Evolutionary conservation across 148 eudicot genomes (phyloP).

Genomic region (Vaccinium corymbosum): DNA sequence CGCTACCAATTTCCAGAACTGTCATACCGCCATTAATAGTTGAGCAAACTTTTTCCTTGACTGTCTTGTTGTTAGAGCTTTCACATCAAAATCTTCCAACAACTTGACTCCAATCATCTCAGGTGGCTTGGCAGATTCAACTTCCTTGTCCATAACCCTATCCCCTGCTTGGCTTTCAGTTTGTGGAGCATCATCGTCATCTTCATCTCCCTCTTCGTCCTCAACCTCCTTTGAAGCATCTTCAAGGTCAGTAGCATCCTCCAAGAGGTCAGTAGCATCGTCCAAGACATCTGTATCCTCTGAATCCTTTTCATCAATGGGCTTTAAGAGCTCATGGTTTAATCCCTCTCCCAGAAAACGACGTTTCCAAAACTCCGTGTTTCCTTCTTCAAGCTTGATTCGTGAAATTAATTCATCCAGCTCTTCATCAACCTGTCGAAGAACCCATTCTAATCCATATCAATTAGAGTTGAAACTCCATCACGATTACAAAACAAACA

Average conservation of each 20-base stretch:
- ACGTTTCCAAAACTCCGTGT: slow-evolving; percentile 93
- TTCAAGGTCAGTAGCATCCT: slow-evolving; percentile 57
- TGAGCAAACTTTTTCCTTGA: slow-evolving; percentile 53
- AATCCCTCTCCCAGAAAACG: slow-evolving; percentile 89
- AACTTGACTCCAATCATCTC: slow-evolving; percentile 94
- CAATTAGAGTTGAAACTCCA: slow-evolving; percentile 8
- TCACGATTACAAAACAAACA: neutral
- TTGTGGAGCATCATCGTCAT: slow-evolving; percentile 76
- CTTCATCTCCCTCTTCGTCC: slow-evolving; percentile 81
- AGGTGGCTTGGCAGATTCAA: slow-evolving; percentile 72
- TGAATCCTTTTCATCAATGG: slow-evolving; percentile 31
- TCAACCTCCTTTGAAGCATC: slow-evolving; percentile 63
- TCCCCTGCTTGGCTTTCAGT: slow-evolving; percentile 66
- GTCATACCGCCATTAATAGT: slow-evolving; percentile 50
- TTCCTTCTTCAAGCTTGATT: slow-evolving; percentile 86
- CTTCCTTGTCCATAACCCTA: slow-evolving; percentile 72
- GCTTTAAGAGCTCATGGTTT: slow-evolving; percentile 36
- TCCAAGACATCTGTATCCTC: slow-evolving; percentile 50
- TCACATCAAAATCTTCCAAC: slow-evolving; percentile 64
- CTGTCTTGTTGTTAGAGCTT: slow-evolving; percentile 49
- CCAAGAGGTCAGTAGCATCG: slow-evolving; percentile 47
- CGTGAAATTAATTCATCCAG: slow-evolving; percentile 82
- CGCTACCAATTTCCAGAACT: neutral
- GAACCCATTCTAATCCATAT: neutral
- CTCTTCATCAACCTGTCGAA: slow-evolving; percentile 81